Evolutionary conservation across 768 basidiomycete species (phyloP), one percentile per base, ranked within the genome.

Genomic region (Boletus reticuloceps): DNA sequence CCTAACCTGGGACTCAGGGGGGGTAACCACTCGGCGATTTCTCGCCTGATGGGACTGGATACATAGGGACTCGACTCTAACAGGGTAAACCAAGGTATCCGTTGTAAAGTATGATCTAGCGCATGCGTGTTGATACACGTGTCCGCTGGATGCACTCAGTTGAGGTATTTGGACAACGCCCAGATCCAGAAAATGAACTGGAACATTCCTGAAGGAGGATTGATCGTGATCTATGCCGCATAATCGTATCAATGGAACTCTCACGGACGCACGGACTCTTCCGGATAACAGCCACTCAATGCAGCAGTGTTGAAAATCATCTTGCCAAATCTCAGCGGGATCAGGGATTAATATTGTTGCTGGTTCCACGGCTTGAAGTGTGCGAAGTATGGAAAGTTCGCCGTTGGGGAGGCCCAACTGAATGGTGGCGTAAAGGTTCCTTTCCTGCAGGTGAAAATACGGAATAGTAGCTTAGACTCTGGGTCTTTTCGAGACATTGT

Each of bases 71-170:
- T 31, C 31, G 56, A 39, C 51, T 54, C 51, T 16, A 50, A 60
- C 50, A 43, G 41, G 53, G 32, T 2, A 47, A 36, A 43, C 50
- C 58, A 55, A 52, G 29, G 45, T 47, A 42, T 36, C 47, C 47
- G 40, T 54, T 42, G 52, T 48, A 54, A 48, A 52, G 45, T 29
- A 8, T 45, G 29, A 55, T 54, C 38, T 40, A 38, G 42, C 47
- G 37, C 46, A 7, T 50, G 51, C 60, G 51, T 59, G 54, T 55
- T 59, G 57, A 66, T 66, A 58, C 66, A 69, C 66, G 65, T 67
- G 66, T 46, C 56, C 37, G 55, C 48, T 55, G 42, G 49, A 45
- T 22, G 50, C 7, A 29, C 43, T 51, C 58, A 49, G 50, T 58
- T 47, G 56, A 58, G 56, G 52, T 47, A 58, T 66, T 59, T 50